Evolutionary conservation across 1,284 basidiomycete genomes (phyloP).

Genomic region (Fistulina hepatica): DNA sequence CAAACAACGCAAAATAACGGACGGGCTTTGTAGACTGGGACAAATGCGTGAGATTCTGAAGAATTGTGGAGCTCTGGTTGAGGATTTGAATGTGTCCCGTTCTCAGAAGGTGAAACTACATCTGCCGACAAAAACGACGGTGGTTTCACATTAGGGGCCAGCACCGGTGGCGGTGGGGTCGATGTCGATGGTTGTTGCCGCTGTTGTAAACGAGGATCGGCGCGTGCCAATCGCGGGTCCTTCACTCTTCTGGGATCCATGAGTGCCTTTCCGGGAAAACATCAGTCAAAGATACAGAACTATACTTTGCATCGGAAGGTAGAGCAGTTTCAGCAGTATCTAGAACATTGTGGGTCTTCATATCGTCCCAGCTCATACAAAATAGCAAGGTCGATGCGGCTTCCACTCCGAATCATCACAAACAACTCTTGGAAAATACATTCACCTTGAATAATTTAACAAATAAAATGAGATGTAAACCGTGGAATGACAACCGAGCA

Average conservation of each 20-base stretch:
- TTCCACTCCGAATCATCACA: too few relatives aligned
- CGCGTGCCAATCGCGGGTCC: conserved; percentile 64
- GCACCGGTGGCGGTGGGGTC: conserved; percentile 24
- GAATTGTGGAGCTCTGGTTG: conserved; percentile 7
- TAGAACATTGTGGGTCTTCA: conserved; percentile 72
- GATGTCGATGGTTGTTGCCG: conserved; percentile 32
- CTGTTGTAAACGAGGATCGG: conserved; percentile 53
- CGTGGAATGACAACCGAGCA: too few relatives aligned
- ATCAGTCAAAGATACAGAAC: neutral
- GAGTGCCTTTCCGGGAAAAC: conserved; percentile 6
- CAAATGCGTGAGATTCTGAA: neutral
- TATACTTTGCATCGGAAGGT: conserved; percentile 10
- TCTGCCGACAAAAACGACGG: neutral
- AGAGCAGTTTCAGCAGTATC: conserved; percentile 69
- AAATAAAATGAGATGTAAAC: too few relatives aligned
- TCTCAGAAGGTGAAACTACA: neutral
- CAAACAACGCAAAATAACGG: conserved; percentile 96
- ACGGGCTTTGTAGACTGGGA: conserved; percentile 41
- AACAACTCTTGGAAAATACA: too few relatives aligned
- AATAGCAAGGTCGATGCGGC: too few relatives aligned
- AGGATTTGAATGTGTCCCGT: conserved; percentile 6
- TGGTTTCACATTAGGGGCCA: conserved; percentile 15
- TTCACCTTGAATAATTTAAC: too few relatives aligned
- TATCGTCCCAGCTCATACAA: too few relatives aligned
- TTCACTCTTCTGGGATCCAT: conserved; percentile 72